Evolutionary conservation across 2,329 filamentous ascomycete genomes (phyloP), one percentile per base, ranked within the genome.

Genomic region (Hypoxylon sp.): DNA sequence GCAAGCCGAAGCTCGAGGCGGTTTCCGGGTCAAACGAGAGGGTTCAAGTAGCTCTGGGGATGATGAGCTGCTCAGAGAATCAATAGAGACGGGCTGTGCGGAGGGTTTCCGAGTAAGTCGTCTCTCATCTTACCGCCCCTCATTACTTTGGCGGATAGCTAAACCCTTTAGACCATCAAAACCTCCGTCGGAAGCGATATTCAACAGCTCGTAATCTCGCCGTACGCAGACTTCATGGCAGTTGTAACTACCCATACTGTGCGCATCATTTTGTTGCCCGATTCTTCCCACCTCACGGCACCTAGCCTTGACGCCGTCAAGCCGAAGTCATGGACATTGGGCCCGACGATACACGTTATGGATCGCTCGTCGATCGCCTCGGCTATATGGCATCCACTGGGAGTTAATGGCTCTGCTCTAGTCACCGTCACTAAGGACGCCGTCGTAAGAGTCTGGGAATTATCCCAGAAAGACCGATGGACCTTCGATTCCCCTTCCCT

Each of bases 391-490:
- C 96, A 99, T 79, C 96, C 96, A 0, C 83, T 98, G 0, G 94
- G 94, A 1, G 89, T 95, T 9, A 88, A 91, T 65, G 92, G 92
- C 30, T 89, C 89, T 20, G 93, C 92, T 57, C 81, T 99, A 30
- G 91, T 98, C 18, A 98, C 96, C 0, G 86, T 97, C 42, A 97
- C 96, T 1, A 87, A 89, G 54, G 93, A 97, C 76, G 93, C 94
- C 5, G 89, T 94, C 36, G 92, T 98, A 3, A 88, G 96, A 33
- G 80, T 97, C 14, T 98, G 95, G 94, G 94, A 97, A 75, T 78
- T 98, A 58, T 93, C 93, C 26, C 85, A 89, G n/a, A 85, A 89
- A 33, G 92, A 97, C 76, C 87, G 93, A 60, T 94, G 91, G 85
- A 94, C 93, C 0, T 97, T 97, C 76, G 93, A 96, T 74, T 85